phyloP scores from a whole-genome alignment of 2,329 filamentous ascomycete species.

The Claviceps monticola region DNA sequence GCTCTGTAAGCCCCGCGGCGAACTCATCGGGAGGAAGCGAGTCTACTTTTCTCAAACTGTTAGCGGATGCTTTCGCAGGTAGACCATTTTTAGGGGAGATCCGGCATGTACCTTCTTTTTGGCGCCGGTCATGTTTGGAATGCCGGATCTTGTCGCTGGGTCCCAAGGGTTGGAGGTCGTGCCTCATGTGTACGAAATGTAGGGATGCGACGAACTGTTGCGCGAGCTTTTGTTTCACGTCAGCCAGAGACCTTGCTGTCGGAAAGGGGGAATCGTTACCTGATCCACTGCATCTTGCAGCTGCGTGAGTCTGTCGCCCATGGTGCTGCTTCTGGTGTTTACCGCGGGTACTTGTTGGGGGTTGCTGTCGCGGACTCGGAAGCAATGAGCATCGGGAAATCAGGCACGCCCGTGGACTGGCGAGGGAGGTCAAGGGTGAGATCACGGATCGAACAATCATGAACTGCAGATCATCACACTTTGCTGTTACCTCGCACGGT shows the following conservation, averaged over 20 bases:
- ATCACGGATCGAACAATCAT: not conserved
- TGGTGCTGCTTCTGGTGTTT: conserved; percentile 19
- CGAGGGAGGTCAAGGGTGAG: not conserved
- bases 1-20: conserved; percentile 52
- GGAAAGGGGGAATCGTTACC: conserved; percentile 27
- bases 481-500: not conserved
- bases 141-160: conserved; percentile 45
- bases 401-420: not conserved
- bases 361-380: not conserved
- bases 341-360: not conserved
- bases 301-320: conserved; percentile 69
- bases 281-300: conserved; percentile 76
- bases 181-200: conserved; percentile 53
- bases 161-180: conserved; percentile 48
- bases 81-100: not conserved
- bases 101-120: conserved; percentile 31
- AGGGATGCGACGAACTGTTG: conserved; percentile 55
- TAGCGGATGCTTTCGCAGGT: conserved; percentile 1
- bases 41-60: conserved; percentile 30
- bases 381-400: not conserved
- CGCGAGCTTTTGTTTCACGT: conserved; percentile 35
- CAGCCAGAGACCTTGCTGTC: not conserved
- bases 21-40: conserved; percentile 51
- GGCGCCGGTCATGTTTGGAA: conserved; percentile 37
- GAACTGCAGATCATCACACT: not conserved